Evolutionary conservation across 441 rosid species (phyloP), one percentile per base, ranked within the genome.

Genomic region (Corymbia citriodora): DNA sequence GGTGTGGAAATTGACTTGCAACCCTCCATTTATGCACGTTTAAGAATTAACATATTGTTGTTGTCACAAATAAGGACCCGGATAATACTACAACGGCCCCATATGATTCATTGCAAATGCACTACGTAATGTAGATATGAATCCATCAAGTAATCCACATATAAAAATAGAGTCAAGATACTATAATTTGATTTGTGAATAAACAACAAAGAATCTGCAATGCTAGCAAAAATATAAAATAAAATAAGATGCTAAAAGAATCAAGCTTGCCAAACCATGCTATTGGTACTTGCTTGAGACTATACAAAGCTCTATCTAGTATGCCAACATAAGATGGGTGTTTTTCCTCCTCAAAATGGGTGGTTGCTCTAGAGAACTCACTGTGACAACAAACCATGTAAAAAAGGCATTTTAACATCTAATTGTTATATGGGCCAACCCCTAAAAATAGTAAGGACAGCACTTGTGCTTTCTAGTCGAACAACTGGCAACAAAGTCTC

Each of bases 181-280:
- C 1, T 16, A 68, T 68, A 10, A 68, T 31, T 4, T 3, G 72
- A 63, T 3, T 63, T 63, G 31, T 14, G 72, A 29, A 63, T n/a
- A 17, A 63, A 63, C 33, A 13, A 29, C 0, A 4, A 63, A 0
- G 33, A 2, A 63, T 63, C 7, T 9, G 16, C 72, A 29, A 63
- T 63, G 33, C 18, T 63, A 17, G 3, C 63, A 25, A 59, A 59
- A 40, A 40, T 40, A 25, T 29, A 63, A 29, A 63, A 29, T 59
- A 6, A 63, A 63, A 27, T 29, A 40, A 40, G 2, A 63, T 63
- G 72, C 18, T 29, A 63, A 63, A 29, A 29, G 72, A 63, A 63
- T 27, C 33, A 29, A 63, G 0, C 17, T 29, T 27, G 36, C 29
- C 36, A 63, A 63, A 63, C 14, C 14, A 29, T 29, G 72, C 19